phyloP scores from a whole-genome alignment of 108 stramenopile species.

The Pseudonitzschia pungens region DNA sequence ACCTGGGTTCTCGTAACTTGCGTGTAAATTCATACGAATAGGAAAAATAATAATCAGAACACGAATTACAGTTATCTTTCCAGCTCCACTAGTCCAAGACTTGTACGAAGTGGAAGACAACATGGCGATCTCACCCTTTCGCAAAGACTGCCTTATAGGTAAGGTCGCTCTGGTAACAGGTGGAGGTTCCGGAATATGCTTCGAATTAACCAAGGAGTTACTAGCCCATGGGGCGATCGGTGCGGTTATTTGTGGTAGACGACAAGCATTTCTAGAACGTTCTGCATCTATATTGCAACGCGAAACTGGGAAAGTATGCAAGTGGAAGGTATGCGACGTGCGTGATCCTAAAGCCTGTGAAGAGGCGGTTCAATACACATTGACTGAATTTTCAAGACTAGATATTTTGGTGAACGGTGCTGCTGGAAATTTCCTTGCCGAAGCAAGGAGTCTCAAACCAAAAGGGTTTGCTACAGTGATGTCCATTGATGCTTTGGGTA shows the following conservation, averaged over 20 bases:
- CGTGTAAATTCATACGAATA: too few species aligned
- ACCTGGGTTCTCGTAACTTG: too few species aligned
- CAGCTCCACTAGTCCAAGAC: neutral
- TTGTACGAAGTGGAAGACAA: neutral
- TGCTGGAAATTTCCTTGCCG: conserved; percentile 91
- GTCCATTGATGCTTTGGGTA: conserved; percentile 91
- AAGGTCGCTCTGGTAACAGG: conserved; percentile 84
- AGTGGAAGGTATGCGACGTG: conserved; percentile 76
- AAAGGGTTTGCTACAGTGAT: conserved; percentile 92
- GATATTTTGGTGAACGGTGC: conserved; percentile 89
- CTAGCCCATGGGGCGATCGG: conserved; percentile 69
- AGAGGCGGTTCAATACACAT: conserved; percentile 54
- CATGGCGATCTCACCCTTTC: conserved; percentile 42
- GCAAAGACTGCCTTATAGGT: conserved; percentile 59
- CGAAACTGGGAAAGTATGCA: conserved; percentile 40
- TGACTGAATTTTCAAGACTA: conserved; percentile 60
- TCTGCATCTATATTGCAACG: conserved; percentile 45
- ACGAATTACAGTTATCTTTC: too few species aligned
- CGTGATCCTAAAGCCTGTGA: conserved; percentile 63
- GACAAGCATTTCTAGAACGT: conserved; percentile 67
- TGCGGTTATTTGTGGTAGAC: conserved; percentile 78
- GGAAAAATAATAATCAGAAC: too few species aligned
- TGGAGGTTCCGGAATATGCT: conserved; percentile 85
- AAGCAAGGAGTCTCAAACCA: conserved; percentile 77
- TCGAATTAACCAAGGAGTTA: conserved; percentile 78